Conservation (phyloP, 768 basidiomycete species). For the Tephrocybe sp. region DNA sequence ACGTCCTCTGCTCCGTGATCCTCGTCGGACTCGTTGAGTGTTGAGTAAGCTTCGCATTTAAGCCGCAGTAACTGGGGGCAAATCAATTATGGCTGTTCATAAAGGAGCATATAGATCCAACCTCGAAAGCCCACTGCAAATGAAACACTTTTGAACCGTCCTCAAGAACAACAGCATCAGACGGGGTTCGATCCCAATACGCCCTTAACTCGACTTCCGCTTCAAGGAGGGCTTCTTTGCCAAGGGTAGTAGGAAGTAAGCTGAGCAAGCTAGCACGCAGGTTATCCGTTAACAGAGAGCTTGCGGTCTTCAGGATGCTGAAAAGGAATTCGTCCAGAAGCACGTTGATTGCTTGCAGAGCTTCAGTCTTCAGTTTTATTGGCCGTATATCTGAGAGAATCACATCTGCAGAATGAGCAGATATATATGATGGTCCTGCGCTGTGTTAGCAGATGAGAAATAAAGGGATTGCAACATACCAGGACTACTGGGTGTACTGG, state of each 20-base stretch:
- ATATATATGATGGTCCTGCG: conserved; percentile 74
- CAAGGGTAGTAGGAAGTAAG: conserved; percentile 76
- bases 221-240: conserved; percentile 90
- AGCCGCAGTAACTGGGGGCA: conserved; percentile 53
- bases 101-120: conserved; percentile 30
- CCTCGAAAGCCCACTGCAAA: conserved; percentile 77
- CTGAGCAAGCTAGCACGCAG: conserved; percentile 72
- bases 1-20: conserved; percentile 63
- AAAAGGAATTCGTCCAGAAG: conserved; percentile 84
- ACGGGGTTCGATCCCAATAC: conserved; percentile 71
- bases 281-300: conserved; percentile 71
- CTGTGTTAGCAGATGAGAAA: background rate
- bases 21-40: conserved; percentile 79
- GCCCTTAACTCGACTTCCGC: conserved; percentile 91
- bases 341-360: conserved; percentile 78
- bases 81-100: too few species aligned
- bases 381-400: conserved; percentile 92
- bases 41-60: conserved; percentile 89
- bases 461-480: conserved; percentile 31
- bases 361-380: conserved; percentile 79
- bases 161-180: conserved; percentile 33
- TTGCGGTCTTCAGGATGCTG: conserved; percentile 63
- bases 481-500: conserved; percentile 37
- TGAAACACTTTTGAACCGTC: conserved; percentile 62
- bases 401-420: conserved; percentile 81